Evolutionary conservation across 352 stramenopile species (phyloP).

Genomic region (Phytophthora pini): DNA sequence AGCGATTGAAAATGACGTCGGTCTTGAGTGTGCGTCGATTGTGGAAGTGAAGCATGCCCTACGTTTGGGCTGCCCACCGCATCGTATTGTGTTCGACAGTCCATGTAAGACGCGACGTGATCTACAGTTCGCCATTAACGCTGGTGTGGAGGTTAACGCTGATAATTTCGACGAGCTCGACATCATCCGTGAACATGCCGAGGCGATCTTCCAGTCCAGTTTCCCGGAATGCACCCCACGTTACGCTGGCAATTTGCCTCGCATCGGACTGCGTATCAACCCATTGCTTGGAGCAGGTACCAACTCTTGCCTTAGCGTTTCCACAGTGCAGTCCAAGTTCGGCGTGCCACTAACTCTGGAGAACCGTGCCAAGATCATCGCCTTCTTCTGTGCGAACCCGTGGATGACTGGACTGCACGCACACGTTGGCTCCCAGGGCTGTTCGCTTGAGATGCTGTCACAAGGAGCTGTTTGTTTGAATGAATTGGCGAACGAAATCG

Average conservation of each 20-base stretch:
- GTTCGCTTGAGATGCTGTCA: slow-evolving; percentile 87
- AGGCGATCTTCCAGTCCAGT: slow-evolving; percentile 91
- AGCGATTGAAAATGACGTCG: slow-evolving; percentile 79
- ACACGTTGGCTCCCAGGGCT: slow-evolving; percentile 89
- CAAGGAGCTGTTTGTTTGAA: slow-evolving; percentile 71
- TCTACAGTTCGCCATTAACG: slow-evolving; percentile 83
- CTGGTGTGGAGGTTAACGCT: slow-evolving; percentile 90
- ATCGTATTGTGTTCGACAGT: slow-evolving; percentile 92
- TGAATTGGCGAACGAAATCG: slow-evolving; percentile 87
- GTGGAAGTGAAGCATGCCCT: slow-evolving; percentile 85
- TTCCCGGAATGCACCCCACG: slow-evolving; percentile 64
- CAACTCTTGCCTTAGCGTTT: slow-evolving; percentile 89
- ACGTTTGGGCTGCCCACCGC: slow-evolving; percentile 66
- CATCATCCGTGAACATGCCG: slow-evolving; percentile 81
- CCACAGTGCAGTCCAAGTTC: slow-evolving; percentile 93
- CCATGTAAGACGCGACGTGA: slow-evolving; percentile 93
- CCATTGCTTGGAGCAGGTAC: slow-evolving; percentile 88
- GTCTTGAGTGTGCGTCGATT: slow-evolving; percentile 85
- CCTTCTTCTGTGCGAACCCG: slow-evolving; percentile 79
- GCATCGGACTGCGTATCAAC: slow-evolving; percentile 93
- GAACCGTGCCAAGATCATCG: slow-evolving; percentile 67
- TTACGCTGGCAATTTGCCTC: slow-evolving; percentile 66
- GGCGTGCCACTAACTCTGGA: slow-evolving; percentile 76
- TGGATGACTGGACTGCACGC: slow-evolving; percentile 92
- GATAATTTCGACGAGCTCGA: slow-evolving; percentile 92